A percentile compares a stretch with the other conserved stretches of the same genome.
phyloP scores from a whole-genome alignment of 768 basidiomycete genomes.

The Lanmaoa pseudosensibilis region DNA sequence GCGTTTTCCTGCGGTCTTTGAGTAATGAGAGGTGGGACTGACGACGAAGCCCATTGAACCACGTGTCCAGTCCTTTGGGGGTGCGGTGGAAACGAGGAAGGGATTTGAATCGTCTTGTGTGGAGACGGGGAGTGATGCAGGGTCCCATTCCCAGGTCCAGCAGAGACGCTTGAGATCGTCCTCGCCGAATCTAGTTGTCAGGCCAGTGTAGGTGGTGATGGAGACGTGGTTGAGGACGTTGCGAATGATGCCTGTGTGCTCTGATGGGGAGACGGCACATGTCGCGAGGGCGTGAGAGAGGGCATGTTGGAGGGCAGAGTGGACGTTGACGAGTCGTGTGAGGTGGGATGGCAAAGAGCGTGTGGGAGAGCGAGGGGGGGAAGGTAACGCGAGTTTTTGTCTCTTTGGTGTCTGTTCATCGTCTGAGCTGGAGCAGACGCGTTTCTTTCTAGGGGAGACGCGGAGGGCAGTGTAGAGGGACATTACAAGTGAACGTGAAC shows the following conservation, averaged over 20 bases:
- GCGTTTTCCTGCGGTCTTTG: slow-evolving; percentile 62
- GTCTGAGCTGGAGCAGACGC: slow-evolving; percentile 48
- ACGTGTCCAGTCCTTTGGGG: slow-evolving; percentile 68
- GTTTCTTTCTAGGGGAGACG: slow-evolving; percentile 72
- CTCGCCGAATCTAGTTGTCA: slow-evolving; percentile 61
- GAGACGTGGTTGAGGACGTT: slow-evolving; percentile 81
- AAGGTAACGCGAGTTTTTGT: slow-evolving; percentile 50
- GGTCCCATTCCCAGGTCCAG: slow-evolving; percentile 91
- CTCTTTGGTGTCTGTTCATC: slow-evolving; percentile 68
- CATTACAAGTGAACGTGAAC: too few species aligned
- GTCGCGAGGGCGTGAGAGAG: slow-evolving; percentile 84
- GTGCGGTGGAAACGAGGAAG: slow-evolving; percentile 51
- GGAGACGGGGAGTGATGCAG: slow-evolving; percentile 38
- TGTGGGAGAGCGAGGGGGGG: slow-evolving; percentile 45
- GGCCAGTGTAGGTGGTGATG: slow-evolving; percentile 63
- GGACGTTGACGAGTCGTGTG: slow-evolving; percentile 58
- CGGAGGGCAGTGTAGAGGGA: slow-evolving; percentile 41
- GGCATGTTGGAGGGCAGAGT: slow-evolving; percentile 76
- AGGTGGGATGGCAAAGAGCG: slow-evolving; percentile 55
- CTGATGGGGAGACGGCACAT: slow-evolving; percentile 72
- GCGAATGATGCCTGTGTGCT: slow-evolving; percentile 72
- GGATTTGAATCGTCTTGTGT: slow-evolving; percentile 67
- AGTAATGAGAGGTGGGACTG: slow-evolving; percentile 70
- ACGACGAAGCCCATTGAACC: slow-evolving; percentile 79
- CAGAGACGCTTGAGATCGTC: slow-evolving; percentile 75